Evolutionary conservation across 768 basidiomycete species (phyloP).

Genomic region (Mycena galericulata): DNA sequence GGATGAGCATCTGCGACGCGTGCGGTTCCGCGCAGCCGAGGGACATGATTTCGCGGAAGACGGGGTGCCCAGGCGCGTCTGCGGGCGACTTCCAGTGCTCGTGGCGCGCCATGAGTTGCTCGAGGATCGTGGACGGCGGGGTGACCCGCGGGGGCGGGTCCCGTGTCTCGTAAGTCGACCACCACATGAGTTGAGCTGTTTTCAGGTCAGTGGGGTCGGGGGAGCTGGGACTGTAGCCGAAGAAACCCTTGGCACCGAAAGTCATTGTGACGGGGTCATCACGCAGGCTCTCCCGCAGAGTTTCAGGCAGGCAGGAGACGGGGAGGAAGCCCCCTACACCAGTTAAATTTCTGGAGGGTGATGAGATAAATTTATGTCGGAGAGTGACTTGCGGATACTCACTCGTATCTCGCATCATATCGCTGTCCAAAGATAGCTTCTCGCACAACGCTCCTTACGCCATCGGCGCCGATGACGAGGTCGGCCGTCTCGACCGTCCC

Average conservation of each 20-base stretch:
- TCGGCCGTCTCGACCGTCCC: conserved; percentile 49
- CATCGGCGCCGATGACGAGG: conserved; percentile 56
- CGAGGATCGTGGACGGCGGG: conserved; percentile 38
- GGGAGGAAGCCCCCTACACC: conserved; percentile 55
- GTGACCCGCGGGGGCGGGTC: conserved; percentile 42
- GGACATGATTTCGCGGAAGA: conserved; percentile 43
- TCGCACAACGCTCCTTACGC: conserved; percentile 51
- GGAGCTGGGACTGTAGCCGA: conserved; percentile 45
- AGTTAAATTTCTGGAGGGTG: conserved; percentile 44
- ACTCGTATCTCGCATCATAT: conserved; percentile 46
- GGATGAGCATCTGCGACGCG: conserved; percentile 40
- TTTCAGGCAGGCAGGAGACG: conserved; percentile 41
- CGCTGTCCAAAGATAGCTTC: conserved; percentile 45
- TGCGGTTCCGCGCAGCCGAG: conserved; percentile 42
- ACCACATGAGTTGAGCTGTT: conserved; percentile 49
- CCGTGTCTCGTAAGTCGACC: conserved; percentile 53
- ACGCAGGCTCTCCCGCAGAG: conserved; percentile 43
- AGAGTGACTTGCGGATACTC: conserved; percentile 20
- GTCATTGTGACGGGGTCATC: conserved; percentile 51
- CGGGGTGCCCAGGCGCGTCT: conserved; percentile 39
- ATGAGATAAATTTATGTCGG: neutral
- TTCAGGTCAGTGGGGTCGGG: conserved; percentile 7
- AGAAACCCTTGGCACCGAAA: conserved; percentile 53
- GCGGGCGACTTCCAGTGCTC: conserved; percentile 50
- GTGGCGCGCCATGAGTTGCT: conserved; percentile 47